Percentiles rank a stretch among this genome's conserved stretches.
phyloP scores from a whole-genome alignment of 2,329 filamentous ascomycete species.

The Taxawa tesnikishii region DNA sequence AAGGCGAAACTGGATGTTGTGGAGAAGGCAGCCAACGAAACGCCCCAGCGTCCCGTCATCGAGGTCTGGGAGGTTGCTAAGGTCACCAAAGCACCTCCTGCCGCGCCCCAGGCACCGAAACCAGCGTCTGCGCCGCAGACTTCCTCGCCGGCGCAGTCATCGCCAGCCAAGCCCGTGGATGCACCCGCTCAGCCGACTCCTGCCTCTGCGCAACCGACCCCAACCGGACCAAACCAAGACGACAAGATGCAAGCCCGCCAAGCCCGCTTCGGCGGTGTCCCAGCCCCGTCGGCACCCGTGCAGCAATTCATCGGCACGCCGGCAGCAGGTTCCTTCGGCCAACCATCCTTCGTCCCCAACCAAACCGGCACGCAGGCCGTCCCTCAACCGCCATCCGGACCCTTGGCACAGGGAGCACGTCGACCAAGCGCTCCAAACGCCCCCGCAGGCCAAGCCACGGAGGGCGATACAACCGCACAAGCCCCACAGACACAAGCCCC shows the following conservation, averaged over 20 bases:
- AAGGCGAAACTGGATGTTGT: slow-evolving; percentile 67
- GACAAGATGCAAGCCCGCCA: slow-evolving; percentile 13
- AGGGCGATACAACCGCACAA: slow-evolving; percentile 6
- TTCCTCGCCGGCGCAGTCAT: too few species aligned
- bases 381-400: slow-evolving; percentile 5
- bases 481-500: slow-evolving; percentile 7
- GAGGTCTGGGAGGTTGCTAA: slow-evolving; percentile 84
- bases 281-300: neutral
- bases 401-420: slow-evolving; percentile 5
- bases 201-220: neutral
- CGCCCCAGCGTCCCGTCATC: slow-evolving; percentile 66
- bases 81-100: slow-evolving; percentile 28
- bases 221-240: slow-evolving; percentile 7
- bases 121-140: slow-evolving; percentile 11
- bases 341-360: slow-evolving; percentile 8
- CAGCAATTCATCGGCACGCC: slow-evolving; percentile 1
- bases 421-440: slow-evolving; percentile 3
- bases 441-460: neutral
- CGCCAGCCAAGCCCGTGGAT: slow-evolving; percentile 12
- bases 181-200: slow-evolving; percentile 2
- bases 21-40: slow-evolving; percentile 70
- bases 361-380: slow-evolving; percentile 9
- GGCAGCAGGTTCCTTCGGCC: slow-evolving; percentile 10
- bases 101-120: slow-evolving; percentile 10
- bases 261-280: slow-evolving; percentile 13